These are phyloP conservation scores for Wolfiporia cocos DNA, from an alignment of 1,284 basidiomycete genomes.

Conservation along the genomic window DNA sequence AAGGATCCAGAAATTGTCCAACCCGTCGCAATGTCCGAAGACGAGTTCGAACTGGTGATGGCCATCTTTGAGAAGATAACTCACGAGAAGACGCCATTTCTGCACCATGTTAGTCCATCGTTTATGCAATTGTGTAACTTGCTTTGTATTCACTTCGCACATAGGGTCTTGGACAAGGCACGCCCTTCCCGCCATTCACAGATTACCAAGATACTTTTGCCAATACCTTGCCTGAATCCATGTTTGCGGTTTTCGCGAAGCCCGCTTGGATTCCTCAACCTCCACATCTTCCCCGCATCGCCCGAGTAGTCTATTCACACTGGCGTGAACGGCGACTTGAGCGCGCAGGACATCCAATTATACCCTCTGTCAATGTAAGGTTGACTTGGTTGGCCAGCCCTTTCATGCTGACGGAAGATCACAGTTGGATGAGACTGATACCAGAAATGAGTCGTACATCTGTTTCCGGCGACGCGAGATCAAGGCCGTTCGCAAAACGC, in stretches of 20 bases:
- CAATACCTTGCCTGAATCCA: conserved; percentile 14
- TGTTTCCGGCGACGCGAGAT: conserved; percentile 97
- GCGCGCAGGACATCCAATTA: conserved; percentile 26
- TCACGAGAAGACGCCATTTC: conserved; percentile 86
- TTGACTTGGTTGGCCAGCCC: neutral
- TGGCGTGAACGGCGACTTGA: conserved; percentile 27
- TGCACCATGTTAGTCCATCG: conserved; percentile 71
- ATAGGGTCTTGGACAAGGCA: conserved; percentile 57
- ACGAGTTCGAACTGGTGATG: conserved; percentile 95
- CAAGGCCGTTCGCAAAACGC: conserved; percentile 92
- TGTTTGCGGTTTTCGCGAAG: conserved; percentile 23
- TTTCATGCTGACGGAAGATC: neutral
- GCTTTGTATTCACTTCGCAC: conserved; percentile 2
- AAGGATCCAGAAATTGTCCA: conserved; percentile 66
- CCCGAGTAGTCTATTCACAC: conserved; percentile 24
- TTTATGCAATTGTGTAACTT: neutral
- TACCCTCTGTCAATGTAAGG: conserved; percentile 26
- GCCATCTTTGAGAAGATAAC: conserved; percentile 90
- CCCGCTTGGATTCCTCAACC: conserved; percentile 23
- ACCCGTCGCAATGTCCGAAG: conserved; percentile 70
- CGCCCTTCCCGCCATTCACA: conserved; percentile 70
- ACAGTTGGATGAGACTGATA: conserved; percentile 89
- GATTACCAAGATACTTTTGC: conserved; percentile 38
- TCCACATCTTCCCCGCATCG: conserved; percentile 18
- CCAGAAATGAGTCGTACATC: conserved; percentile 90